These are phyloP conservation scores for Acacia confusa DNA, from an alignment of 306 rosid species.

Conservation along the genomic window DNA sequence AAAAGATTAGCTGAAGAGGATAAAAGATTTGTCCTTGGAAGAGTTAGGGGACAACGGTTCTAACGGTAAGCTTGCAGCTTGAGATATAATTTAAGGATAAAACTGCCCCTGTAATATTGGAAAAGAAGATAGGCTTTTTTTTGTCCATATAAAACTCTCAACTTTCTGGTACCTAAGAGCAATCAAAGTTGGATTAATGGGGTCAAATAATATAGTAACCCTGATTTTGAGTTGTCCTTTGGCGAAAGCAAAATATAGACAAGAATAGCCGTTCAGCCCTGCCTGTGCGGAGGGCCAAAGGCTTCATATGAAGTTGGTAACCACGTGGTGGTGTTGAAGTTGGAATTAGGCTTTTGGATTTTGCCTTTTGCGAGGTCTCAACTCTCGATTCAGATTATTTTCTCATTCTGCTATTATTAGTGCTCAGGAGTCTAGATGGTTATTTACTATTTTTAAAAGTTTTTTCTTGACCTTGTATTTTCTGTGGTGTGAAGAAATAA, in stretches of 20 bases:
- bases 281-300: background rate
- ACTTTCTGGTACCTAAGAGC: background rate
- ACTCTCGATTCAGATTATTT: constrained; percentile 1
- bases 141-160: background rate
- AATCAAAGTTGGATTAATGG: background rate
- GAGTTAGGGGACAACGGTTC: background rate
- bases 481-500: background rate
- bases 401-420: background rate
- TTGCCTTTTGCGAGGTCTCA: background rate
- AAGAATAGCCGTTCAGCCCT: constrained; percentile 1
- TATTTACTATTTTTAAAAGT: background rate
- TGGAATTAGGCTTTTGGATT: background rate
- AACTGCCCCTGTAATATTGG: background rate
- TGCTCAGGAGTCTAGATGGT: background rate
- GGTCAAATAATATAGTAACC: background rate
- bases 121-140: background rate
- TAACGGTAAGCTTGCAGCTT: background rate
- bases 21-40: constrained; percentile 3
- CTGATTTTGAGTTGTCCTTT: background rate
- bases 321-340: background rate
- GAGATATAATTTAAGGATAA: background rate
- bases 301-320: background rate
- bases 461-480: background rate
- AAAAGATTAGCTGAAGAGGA: background rate
- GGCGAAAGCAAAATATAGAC: background rate